Conservation (phyloP, 1,284 basidiomycete species). For the Agroathelia rolfsii region DNA sequence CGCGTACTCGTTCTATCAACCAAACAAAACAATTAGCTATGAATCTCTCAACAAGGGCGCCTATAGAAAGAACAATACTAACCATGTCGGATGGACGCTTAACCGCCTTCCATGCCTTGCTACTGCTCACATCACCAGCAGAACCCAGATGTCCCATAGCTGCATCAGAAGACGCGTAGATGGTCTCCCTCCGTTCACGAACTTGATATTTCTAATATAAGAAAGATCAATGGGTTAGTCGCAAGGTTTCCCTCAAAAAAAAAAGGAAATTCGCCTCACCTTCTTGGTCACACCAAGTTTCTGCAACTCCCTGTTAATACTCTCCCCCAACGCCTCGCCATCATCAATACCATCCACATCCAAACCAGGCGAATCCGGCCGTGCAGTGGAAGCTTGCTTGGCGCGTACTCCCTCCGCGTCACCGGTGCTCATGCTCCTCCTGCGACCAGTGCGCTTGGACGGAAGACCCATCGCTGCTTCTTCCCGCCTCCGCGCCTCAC, state of each 20-base stretch:
- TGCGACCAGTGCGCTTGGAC: conserved; percentile 31
- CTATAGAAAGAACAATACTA: too few species aligned
- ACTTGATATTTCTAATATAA: conserved; percentile 60
- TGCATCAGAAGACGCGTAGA: conserved; percentile 69
- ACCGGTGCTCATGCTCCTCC: conserved; percentile 66
- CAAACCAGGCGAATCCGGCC: conserved; percentile 21
- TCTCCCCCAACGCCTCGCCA: conserved; percentile 50
- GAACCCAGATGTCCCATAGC: conserved; percentile 59
- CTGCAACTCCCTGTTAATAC: conserved; percentile 58
- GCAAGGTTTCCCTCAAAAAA: too few species aligned
- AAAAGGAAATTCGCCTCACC: too few species aligned
- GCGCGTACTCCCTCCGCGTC: conserved; percentile 40
- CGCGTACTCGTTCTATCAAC: conserved; percentile 77
- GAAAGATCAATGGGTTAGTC: too few species aligned
- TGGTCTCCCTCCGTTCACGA: conserved; percentile 62
- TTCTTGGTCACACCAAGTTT: conserved; percentile 41
- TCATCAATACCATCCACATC: conserved; percentile 32
- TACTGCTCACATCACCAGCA: conserved; percentile 73
- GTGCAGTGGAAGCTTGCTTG: conserved; percentile 21
- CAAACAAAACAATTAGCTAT: conserved; percentile 5
- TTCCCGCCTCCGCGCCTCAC: conserved; percentile 48
- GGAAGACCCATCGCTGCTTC: conserved; percentile 29
- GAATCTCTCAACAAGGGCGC: background rate
- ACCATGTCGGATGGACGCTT: conserved; percentile 90
- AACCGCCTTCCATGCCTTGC: conserved; percentile 83